Conservation (phyloP, 73 alveolate species). For the Paramecium tetraurelia region DNA sequence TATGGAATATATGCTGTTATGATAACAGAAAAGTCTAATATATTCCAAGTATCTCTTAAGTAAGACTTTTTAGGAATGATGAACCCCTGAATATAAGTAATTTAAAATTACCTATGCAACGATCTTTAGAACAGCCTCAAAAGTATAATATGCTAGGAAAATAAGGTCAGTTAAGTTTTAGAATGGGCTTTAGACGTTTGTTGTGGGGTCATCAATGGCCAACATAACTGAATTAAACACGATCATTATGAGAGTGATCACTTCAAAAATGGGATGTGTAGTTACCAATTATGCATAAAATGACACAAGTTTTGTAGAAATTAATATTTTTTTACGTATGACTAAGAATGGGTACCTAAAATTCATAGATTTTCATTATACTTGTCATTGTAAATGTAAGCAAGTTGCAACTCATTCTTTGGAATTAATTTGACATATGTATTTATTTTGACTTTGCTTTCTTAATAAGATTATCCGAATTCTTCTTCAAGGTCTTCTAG, state of each 20-base stretch:
- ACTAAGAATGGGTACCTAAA: slow-evolving; percentile 2
- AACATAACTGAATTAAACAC: slow-evolving; percentile 63
- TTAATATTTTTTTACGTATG: background rate
- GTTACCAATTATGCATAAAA: background rate
- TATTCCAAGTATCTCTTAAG: slow-evolving; percentile 86
- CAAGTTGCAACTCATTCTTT: background rate
- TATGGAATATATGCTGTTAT: slow-evolving; percentile 66
- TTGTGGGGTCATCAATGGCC: slow-evolving; percentile 70
- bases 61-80: slow-evolving; percentile 69
- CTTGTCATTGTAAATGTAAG: background rate
- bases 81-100: slow-evolving; percentile 63
- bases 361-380: background rate
- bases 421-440: slow-evolving; percentile 5
- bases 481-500: slow-evolving; percentile 29
- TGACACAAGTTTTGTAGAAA: background rate
- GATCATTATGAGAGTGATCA: slow-evolving; percentile 59
- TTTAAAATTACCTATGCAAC: slow-evolving; percentile 36
- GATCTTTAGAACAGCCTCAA: slow-evolving; percentile 65
- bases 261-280: slow-evolving; percentile 57
- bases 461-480: background rate
- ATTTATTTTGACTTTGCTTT: background rate
- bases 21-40: slow-evolving; percentile 78
- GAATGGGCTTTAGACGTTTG: background rate
- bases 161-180: slow-evolving; percentile 51
- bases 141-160: slow-evolving; percentile 54